Conservation (phyloP, 1,284 basidiomycete species). For the Coriolopsis trogii region DNA sequence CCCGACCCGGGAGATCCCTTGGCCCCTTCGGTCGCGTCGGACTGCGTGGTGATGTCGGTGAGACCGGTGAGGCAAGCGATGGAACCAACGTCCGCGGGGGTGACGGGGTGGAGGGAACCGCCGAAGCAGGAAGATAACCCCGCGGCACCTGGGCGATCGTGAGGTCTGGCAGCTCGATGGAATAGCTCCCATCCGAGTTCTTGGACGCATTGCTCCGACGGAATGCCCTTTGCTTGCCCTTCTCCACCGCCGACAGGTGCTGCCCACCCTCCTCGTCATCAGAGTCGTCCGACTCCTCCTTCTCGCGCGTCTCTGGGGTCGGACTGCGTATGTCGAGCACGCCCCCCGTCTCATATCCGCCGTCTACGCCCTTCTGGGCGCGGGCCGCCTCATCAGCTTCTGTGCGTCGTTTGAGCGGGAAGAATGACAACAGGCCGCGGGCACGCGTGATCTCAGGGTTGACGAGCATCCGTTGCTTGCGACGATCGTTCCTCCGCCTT, state of each 20-base stretch:
- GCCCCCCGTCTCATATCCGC: conserved; percentile 10
- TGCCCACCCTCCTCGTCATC: conserved; percentile 26
- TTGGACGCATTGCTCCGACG: conserved; percentile 30
- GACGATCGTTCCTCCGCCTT: conserved; percentile 34
- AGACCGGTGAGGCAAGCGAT: too few relatives aligned
- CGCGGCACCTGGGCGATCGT: conserved; percentile 25
- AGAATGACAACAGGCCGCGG: conserved; percentile 28
- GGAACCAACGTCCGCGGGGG: conserved; percentile 20
- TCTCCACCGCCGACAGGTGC: conserved; percentile 20
- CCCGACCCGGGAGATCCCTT: conserved; percentile 32
- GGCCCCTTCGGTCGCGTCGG: conserved; percentile 31
- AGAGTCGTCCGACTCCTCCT: conserved; percentile 22
- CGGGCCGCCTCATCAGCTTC: conserved; percentile 5
- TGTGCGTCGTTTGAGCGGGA: conserved; percentile 18
- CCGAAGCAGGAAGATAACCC: conserved; percentile 24
- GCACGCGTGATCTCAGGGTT: conserved; percentile 30
- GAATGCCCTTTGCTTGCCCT: conserved; percentile 20
- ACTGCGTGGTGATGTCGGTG: conserved; percentile 28
- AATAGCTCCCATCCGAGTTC: conserved; percentile 38
- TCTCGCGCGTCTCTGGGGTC: conserved; percentile 26
- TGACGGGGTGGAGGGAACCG: conserved; percentile 21
- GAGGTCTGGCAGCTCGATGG: conserved; percentile 34
- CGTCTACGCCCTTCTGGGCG: conserved; percentile 19
- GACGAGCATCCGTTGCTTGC: conserved; percentile 31
- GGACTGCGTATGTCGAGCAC: conserved; percentile 30